Evolutionary conservation across 495 filamentous ascomycete species (phyloP).

Genomic region (Massariosphaeria phaeospora): DNA sequence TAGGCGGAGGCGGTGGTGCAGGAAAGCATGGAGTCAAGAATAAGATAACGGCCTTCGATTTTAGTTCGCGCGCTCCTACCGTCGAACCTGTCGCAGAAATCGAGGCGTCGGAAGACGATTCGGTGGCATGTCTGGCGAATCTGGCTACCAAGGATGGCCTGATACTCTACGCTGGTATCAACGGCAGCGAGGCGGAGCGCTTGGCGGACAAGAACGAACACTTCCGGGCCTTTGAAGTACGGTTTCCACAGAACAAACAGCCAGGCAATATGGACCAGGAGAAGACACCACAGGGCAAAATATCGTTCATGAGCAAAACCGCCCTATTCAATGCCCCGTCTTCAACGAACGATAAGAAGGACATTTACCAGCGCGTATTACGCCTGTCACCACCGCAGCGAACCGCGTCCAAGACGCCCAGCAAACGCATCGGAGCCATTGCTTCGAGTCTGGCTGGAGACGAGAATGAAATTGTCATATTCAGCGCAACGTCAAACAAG

Average conservation of each 20-base stretch:
- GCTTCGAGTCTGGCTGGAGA: constrained; percentile 68
- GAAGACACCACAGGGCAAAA: constrained; percentile 39
- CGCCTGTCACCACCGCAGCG: constrained; percentile 61
- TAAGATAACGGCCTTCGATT: constrained; percentile 76
- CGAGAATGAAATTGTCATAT: constrained; percentile 71
- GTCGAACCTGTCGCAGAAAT: constrained; percentile 65
- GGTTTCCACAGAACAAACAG: constrained; percentile 41
- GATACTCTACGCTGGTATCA: constrained; percentile 56
- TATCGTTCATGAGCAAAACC: constrained; percentile 38
- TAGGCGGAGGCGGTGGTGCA: constrained; percentile 82
- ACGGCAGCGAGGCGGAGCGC: constrained; percentile 67
- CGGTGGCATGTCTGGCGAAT: constrained; percentile 73
- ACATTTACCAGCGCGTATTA: constrained; percentile 73
- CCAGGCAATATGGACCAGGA: constrained; percentile 36
- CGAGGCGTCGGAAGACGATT: constrained; percentile 80
- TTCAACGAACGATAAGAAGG: constrained; percentile 46
- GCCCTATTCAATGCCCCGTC: constrained; percentile 57
- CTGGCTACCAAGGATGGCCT: constrained; percentile 48
- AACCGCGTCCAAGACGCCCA: constrained; percentile 35
- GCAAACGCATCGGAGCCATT: constrained; percentile 62
- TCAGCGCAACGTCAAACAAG: constrained; percentile 56
- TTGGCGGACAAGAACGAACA: constrained; percentile 80
- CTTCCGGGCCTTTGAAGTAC: constrained; percentile 70
- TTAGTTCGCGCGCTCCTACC: constrained; percentile 51
- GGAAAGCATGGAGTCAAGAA: constrained; percentile 77